Evolutionary conservation across 2,329 filamentous ascomycete genomes (phyloP).

Genomic region (Ophiostoma ulmi): DNA sequence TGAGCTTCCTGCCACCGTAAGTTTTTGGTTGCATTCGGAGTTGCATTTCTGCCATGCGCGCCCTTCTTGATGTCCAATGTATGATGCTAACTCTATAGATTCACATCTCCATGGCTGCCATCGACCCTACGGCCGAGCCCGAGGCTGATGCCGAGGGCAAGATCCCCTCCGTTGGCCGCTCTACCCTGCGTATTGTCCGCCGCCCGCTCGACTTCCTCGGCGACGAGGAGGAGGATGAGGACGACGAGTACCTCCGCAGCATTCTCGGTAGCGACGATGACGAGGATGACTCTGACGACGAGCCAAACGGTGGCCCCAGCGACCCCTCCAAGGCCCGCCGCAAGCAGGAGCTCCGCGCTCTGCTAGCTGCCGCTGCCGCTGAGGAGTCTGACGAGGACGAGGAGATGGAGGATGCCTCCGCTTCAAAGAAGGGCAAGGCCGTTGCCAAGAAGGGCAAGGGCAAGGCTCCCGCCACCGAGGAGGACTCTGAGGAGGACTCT

Average conservation of each 20-base stretch:
- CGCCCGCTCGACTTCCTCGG: constrained; percentile 48
- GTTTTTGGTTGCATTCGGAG: constrained; percentile 32
- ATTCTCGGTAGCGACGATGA: constrained; percentile 48
- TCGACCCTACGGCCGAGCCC: constrained; percentile 78
- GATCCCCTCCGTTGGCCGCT: constrained; percentile 60
- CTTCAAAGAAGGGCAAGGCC: constrained; percentile 29
- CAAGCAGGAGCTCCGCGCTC: constrained; percentile 69
- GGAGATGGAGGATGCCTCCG: constrained; percentile 47
- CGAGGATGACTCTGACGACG: constrained; percentile 58
- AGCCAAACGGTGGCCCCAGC: constrained; percentile 82
- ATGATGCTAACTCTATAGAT: constrained; percentile 53
- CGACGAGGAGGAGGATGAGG: constrained; percentile 52
- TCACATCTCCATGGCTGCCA: constrained; percentile 96
- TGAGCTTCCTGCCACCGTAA: constrained; percentile 78
- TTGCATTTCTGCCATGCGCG: not conserved
- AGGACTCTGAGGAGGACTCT: constrained; percentile 40
- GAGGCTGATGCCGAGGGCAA: constrained; percentile 60
- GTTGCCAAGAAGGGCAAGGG: constrained; percentile 29
- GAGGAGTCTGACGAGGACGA: constrained; percentile 58
- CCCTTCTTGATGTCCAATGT: not conserved
- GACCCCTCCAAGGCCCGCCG: constrained; percentile 81
- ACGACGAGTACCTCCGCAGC: constrained; percentile 57
- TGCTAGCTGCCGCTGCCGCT: constrained; percentile 62
- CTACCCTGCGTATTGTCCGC: constrained; percentile 88
- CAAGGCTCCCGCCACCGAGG: constrained; percentile 27